Percentiles rank a stretch among this genome's conserved stretches.
These are phyloP conservation scores for Ganoderma meredithae DNA, from an alignment of 1,284 basidiomycete species.

Conservation along the genomic window DNA sequence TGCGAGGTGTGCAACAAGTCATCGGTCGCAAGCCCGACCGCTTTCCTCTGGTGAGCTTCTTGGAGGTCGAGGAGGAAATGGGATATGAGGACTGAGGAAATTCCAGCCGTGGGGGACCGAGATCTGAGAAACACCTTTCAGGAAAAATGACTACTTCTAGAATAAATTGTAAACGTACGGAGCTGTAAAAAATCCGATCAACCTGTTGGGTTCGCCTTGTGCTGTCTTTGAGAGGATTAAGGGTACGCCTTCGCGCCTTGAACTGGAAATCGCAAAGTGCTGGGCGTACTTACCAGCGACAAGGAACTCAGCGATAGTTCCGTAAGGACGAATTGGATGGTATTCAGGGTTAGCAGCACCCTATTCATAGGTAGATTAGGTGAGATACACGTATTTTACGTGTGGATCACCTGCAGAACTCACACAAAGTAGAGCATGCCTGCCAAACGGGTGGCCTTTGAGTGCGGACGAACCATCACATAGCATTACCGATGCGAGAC, in stretches of 20 bases:
- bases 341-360: neutral
- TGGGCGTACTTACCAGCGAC: neutral
- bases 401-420: neutral
- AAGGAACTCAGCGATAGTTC: neutral
- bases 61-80: neutral
- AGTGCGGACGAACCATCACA: neutral
- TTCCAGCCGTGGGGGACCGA: neutral
- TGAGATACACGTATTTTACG: neutral
- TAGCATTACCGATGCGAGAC: neutral
- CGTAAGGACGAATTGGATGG: neutral
- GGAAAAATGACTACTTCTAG: neutral
- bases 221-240: neutral
- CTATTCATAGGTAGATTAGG: neutral
- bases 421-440: slow-evolving; percentile 3
- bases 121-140: neutral
- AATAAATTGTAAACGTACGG: neutral
- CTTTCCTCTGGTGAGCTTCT: slow-evolving; percentile 28
- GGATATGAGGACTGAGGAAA: neutral
- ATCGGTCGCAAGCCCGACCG: slow-evolving; percentile 48
- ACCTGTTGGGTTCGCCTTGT: neutral
- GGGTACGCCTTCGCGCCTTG: neutral
- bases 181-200: neutral
- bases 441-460: neutral
- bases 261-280: neutral
- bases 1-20: neutral